These are phyloP conservation scores for Penicillium sp. DNA, from an alignment of 2,329 filamentous ascomycete genomes.

Conservation along the genomic window DNA sequence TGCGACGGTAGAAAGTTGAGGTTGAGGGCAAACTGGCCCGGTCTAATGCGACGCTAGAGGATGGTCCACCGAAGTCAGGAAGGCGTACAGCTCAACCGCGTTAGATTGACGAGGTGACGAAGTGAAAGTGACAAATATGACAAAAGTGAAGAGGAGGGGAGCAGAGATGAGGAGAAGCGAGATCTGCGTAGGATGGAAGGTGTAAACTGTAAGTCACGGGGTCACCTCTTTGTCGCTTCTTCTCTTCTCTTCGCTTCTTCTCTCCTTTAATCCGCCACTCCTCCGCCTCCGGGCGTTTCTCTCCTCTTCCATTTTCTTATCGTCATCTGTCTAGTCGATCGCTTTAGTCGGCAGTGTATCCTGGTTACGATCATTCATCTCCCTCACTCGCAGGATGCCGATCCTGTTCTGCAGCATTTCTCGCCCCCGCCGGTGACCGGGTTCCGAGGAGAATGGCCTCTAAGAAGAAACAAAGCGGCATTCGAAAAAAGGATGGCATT, in stretches of 20 bases:
- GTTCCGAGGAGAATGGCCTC: slow-evolving; percentile 25
- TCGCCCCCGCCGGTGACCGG: slow-evolving; percentile 20
- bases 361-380: too few species aligned
- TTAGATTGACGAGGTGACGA: too few species aligned
- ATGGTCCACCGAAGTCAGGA: too few species aligned
- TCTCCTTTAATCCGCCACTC: not conserved
- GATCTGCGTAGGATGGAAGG: not conserved
- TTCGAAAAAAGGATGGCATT: slow-evolving; percentile 31
- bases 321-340: too few species aligned
- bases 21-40: too few species aligned
- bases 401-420: slow-evolving; percentile 9
- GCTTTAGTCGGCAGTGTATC: too few species aligned
- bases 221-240: not conserved
- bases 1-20: too few species aligned
- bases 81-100: too few species aligned
- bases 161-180: too few species aligned
- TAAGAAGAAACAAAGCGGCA: slow-evolving; percentile 21
- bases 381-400: slow-evolving; percentile 25
- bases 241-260: not conserved
- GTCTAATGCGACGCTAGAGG: too few species aligned
- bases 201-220: not conserved
- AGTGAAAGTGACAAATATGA: too few species aligned
- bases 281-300: not conserved
- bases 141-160: too few species aligned
- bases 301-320: not conserved